Evolutionary conservation across 768 basidiomycete species (phyloP).

Genomic region (Cyclocybe aegerita): DNA sequence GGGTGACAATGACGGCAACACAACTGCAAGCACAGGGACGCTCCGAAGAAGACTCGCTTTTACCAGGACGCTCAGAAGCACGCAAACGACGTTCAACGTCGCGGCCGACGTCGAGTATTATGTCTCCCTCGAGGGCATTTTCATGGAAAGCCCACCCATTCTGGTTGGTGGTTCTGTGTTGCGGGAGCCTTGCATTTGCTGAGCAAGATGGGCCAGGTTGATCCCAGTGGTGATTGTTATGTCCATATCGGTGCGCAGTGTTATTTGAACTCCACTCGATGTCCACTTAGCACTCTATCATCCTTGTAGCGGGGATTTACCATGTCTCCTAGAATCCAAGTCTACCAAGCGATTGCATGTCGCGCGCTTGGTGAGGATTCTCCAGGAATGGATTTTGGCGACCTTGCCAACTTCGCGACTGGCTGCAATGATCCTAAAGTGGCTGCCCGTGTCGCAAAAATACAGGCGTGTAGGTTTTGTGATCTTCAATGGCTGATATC

Average conservation of each 20-base stretch:
- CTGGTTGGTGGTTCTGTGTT: slow-evolving; percentile 32
- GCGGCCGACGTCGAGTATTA: slow-evolving; percentile 1
- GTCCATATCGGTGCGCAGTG: slow-evolving; percentile 59
- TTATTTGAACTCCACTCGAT: slow-evolving; percentile 9
- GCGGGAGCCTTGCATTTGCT: slow-evolving; percentile 1
- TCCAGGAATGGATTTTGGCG: slow-evolving; percentile 10
- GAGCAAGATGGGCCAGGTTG: slow-evolving; percentile 44
- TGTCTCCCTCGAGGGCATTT: slow-evolving; percentile 2
- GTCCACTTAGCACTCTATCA: not conserved
- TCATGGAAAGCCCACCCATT: slow-evolving; percentile 38
- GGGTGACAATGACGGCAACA: slow-evolving; percentile 7
- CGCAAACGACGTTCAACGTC: not conserved
- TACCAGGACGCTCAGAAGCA: slow-evolving; percentile 3
- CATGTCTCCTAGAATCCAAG: slow-evolving; percentile 74
- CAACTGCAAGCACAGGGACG: slow-evolving; percentile 5
- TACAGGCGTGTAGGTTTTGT: slow-evolving; percentile 57
- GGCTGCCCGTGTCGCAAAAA: slow-evolving; percentile 64
- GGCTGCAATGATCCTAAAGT: slow-evolving; percentile 49
- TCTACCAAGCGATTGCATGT: slow-evolving; percentile 78
- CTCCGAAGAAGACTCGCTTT: slow-evolving; percentile 18
- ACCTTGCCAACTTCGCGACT: slow-evolving; percentile 12
- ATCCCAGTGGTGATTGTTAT: slow-evolving; percentile 68
- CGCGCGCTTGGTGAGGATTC: slow-evolving; percentile 40
- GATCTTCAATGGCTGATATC: not conserved
- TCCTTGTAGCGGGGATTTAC: slow-evolving; percentile 70